Evolutionary conservation across 768 basidiomycete genomes (phyloP).

Genomic region (Hypholoma fasciculare): DNA sequence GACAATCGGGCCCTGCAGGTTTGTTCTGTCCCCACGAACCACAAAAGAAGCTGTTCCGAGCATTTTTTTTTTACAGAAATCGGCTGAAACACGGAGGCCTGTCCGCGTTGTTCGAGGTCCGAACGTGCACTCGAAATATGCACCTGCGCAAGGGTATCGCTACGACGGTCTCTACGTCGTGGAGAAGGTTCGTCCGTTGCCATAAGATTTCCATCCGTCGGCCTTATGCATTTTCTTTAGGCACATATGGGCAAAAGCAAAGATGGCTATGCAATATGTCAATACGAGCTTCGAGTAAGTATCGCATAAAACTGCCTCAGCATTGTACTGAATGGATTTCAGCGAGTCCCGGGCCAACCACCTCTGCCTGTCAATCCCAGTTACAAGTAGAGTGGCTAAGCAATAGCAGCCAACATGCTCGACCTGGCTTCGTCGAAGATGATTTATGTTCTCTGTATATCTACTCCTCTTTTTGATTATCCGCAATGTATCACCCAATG

Average conservation of each 20-base stretch:
- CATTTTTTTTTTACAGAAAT: conserved; percentile 22
- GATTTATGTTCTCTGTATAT: background rate
- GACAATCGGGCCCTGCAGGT: conserved; percentile 32
- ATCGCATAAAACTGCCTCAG: background rate
- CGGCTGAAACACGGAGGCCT: conserved; percentile 28
- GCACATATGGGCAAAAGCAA: conserved; percentile 27
- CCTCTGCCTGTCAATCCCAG: conserved; percentile 6
- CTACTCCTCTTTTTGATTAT: background rate
- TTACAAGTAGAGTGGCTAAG: background rate
- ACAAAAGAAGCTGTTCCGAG: background rate
- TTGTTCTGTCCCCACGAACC: background rate
- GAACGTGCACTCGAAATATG: conserved; percentile 29
- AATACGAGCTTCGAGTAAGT: conserved; percentile 27
- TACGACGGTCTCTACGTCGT: conserved; percentile 45
- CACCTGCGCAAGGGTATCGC: conserved; percentile 37
- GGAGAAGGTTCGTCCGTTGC: conserved; percentile 24
- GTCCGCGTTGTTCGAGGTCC: conserved; percentile 43
- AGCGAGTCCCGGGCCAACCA: conserved; percentile 14
- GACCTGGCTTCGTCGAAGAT: background rate
- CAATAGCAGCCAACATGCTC: background rate
- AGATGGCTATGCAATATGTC: conserved; percentile 30
- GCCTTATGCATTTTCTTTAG: conserved; percentile 11
- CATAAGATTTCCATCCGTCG: background rate
- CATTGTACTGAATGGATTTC: background rate
- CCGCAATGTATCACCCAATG: background rate